These are phyloP conservation scores for Rhododendron vialii DNA, from an alignment of 148 eudicot species.

Conservation along the genomic window DNA sequence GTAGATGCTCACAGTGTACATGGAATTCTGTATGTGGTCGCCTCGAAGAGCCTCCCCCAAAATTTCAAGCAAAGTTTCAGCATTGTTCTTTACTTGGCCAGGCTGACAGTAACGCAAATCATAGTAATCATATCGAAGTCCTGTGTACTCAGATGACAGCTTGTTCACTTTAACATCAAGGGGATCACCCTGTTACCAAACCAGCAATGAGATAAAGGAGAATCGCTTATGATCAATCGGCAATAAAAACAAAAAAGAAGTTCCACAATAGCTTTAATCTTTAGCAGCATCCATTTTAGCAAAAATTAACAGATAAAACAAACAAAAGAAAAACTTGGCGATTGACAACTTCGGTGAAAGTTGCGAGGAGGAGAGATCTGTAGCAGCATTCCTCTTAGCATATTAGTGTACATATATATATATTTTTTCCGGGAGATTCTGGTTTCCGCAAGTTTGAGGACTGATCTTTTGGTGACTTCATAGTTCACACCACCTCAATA, in stretches of 20 bases:
- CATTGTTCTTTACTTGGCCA: slow-evolving; percentile 24
- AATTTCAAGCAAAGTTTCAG: slow-evolving; percentile 24
- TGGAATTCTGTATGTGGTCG: slow-evolving; percentile 44
- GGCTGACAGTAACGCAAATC: slow-evolving; percentile 34
- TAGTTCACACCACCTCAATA: no score
- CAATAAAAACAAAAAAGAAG: neutral
- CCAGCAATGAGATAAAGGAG: neutral
- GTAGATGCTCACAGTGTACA: slow-evolving; percentile 32
- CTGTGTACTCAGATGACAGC: slow-evolving; percentile 37
- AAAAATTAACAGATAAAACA: neutral
- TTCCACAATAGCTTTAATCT: neutral
- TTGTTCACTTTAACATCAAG: slow-evolving; percentile 47
- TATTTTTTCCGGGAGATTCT: no score
- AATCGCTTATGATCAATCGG: neutral
- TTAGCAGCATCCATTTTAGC: neutral
- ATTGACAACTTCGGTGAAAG: neutral
- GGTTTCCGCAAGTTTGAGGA: no score
- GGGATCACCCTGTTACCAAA: slow-evolving; percentile 31
- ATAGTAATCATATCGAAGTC: slow-evolving; percentile 42
- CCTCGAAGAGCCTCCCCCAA: slow-evolving; percentile 47
- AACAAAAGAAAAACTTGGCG: neutral
- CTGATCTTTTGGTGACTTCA: no score
- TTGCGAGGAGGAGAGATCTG: neutral
- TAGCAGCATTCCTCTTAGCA: no score
- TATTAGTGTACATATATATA: no score